phyloP scores from a whole-genome alignment of 129 eudicot genomes.

The Apium graveolens region DNA sequence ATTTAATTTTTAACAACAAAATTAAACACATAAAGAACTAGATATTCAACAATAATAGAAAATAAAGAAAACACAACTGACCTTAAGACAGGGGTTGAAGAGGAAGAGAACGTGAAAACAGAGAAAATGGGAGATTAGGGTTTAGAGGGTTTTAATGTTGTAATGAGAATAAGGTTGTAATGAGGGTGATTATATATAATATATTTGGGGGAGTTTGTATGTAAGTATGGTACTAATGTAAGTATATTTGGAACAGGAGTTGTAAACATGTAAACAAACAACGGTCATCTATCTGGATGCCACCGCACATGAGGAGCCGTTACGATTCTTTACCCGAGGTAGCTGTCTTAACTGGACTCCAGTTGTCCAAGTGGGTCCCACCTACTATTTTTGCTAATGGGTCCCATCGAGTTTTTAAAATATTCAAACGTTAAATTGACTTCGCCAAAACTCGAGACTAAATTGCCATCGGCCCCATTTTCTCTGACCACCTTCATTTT shows the following conservation, averaged over 20 bases:
- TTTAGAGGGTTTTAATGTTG: background rate
- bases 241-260: background rate
- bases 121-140: too few species aligned
- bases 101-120: background rate
- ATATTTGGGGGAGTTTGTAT: background rate
- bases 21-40: background rate
- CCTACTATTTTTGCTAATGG: background rate
- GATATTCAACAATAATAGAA: background rate
- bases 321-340: constrained; percentile 26
- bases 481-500: too few species aligned
- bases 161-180: background rate
- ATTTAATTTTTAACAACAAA: background rate
- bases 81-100: background rate
- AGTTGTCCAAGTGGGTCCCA: constrained; percentile 18
- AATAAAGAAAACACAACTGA: background rate
- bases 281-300: constrained; percentile 47
- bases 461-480: too few species aligned
- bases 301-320: constrained; percentile 47
- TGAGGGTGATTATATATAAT: constrained; percentile 26
- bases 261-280: constrained; percentile 19
- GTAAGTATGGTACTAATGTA: too few species aligned
- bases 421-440: background rate
- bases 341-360: constrained; percentile 33
- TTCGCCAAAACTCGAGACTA: background rate
- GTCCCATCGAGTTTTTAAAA: too few species aligned